These are phyloP conservation scores for Stachybotrys chartarum DNA, from an alignment of 2,329 filamentous ascomycete genomes.

Conservation along the genomic window DNA sequence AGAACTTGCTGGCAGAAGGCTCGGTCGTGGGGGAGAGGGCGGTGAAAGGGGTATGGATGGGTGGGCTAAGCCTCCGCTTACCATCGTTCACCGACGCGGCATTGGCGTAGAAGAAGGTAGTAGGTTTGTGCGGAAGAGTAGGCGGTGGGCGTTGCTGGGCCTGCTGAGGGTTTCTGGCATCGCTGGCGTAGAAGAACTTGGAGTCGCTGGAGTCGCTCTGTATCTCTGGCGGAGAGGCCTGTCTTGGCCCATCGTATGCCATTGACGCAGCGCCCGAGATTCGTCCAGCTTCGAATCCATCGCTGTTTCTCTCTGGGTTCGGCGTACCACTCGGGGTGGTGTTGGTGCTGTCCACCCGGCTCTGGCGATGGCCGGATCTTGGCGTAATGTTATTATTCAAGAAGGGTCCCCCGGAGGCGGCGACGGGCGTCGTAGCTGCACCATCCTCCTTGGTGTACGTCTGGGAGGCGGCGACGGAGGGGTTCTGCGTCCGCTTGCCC, in stretches of 20 bases:
- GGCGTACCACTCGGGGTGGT: constrained; percentile 61
- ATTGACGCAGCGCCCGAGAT: constrained; percentile 20
- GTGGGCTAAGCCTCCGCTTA: constrained; percentile 24
- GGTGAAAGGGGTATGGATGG: constrained; percentile 19
- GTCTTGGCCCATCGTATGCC: constrained; percentile 18
- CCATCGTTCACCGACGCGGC: constrained; percentile 31
- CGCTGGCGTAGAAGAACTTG: constrained; percentile 91
- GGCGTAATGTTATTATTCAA: constrained; percentile 68
- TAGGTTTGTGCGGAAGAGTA: constrained; percentile 35
- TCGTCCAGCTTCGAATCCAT: constrained; percentile 32
- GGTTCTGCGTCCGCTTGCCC: constrained; percentile 22
- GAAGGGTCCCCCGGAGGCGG: constrained; percentile 30
- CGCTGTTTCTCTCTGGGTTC: constrained; percentile 31
- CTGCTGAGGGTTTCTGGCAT: constrained; percentile 47
- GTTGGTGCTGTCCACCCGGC: constrained; percentile 60
- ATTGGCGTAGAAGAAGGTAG: constrained; percentile 53
- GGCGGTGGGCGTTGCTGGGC: constrained; percentile 25
- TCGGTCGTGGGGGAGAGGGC: constrained; percentile 28
- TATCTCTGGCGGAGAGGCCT: constrained; percentile 10
- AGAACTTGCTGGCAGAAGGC: constrained; percentile 54
- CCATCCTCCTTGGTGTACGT: constrained; percentile 36
- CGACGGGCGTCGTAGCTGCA: constrained; percentile 30
- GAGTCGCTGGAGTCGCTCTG: constrained; percentile 18
- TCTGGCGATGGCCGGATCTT: constrained; percentile 66
- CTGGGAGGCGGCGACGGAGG: constrained; percentile 4